phyloP scores from a whole-genome alignment of 169 alveolate genomes.

The Blepharisma undulans region DNA sequence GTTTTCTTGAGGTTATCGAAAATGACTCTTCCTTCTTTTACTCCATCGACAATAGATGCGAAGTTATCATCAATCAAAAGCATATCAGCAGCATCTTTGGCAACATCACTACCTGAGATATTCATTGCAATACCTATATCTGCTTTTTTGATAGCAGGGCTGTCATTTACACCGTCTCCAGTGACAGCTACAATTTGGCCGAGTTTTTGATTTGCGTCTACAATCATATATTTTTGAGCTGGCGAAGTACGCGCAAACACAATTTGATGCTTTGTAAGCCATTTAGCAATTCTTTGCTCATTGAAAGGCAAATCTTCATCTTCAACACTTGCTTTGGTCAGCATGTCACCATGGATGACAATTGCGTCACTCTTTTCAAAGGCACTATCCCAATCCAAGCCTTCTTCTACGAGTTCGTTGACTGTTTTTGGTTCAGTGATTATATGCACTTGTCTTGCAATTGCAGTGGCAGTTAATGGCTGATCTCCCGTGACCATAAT shows the following conservation, averaged over 20 bases:
- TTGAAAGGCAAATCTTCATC: conserved; percentile 74
- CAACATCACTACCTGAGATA: conserved; percentile 82
- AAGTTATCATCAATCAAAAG: conserved; percentile 83
- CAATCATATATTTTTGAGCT: conserved; percentile 83
- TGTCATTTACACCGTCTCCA: conserved; percentile 89
- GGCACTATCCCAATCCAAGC: background rate
- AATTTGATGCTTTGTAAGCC: conserved; percentile 78
- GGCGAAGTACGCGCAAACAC: conserved; percentile 88
- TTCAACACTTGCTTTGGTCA: conserved; percentile 68
- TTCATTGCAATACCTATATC: conserved; percentile 89
- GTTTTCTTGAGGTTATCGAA: conserved; percentile 84
- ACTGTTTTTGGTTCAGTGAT: conserved; percentile 67
- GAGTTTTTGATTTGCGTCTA: conserved; percentile 79
- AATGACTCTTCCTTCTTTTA: conserved; percentile 85
- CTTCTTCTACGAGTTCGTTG: conserved; percentile 55
- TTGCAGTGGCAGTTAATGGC: conserved; percentile 86
- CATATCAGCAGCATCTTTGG: conserved; percentile 90
- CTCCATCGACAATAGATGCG: conserved; percentile 83
- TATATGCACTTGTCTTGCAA: conserved; percentile 82
- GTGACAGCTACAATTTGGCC: conserved; percentile 85
- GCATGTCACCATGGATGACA: conserved; percentile 81
- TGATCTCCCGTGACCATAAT: conserved; percentile 87
- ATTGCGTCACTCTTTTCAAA: conserved; percentile 51
- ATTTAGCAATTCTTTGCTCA: conserved; percentile 68
- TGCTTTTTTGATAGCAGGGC: conserved; percentile 88